Evolutionary conservation across 176 grass and related monocot genomes (phyloP), one percentile per base, ranked within the genome.

Genomic region (Eleusine coracana): DNA sequence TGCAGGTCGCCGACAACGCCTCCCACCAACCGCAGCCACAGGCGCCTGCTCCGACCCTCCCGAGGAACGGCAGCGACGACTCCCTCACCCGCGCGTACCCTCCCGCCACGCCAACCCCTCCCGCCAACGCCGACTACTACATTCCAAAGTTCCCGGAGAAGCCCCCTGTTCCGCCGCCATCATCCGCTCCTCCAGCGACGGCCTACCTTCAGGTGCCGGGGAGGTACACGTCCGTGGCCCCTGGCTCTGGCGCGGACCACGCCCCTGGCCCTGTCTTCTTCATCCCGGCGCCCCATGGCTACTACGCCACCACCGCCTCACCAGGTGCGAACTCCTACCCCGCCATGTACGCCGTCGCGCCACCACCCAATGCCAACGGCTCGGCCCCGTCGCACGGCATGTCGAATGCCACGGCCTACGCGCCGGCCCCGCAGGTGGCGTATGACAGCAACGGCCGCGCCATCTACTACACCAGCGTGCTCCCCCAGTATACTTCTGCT

Each of bases 391-490:
- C 82, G 4, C 10, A 82, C 2, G 44, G 67, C 5, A 79, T 80
- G 69, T 77, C 89, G 0, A 81, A 82, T 11, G 77, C 76, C 1
- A 28, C 82, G 18, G 82, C 77, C 56, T 84, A 85, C 67, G 71
- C 92, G 6, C 66, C 83, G 1, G 71, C 92, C 3, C 49, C 80
- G 7, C 91, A 92, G 9, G 80, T 95, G 31, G 91, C 83, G 38
- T 99, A 96, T 64, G 93, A 99, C 66, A 85, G 87, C 88, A 75
- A 87, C 16, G 93, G 96, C 55, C 93, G 89, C 20, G 80, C 93
- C 15, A 82, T 99, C 63, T 99, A 94, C 88, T 99, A 96, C 83
- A 91, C 96, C 51, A 85, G 89, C 73, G 67, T 90, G 31, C 55
- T 94, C 46, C 96, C 96, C 2, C 82, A 91, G 66, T 95, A 90